These are phyloP conservation scores for Lavandula angustifolia DNA, from an alignment of 257 asterid genomes.

Conservation along the genomic window DNA sequence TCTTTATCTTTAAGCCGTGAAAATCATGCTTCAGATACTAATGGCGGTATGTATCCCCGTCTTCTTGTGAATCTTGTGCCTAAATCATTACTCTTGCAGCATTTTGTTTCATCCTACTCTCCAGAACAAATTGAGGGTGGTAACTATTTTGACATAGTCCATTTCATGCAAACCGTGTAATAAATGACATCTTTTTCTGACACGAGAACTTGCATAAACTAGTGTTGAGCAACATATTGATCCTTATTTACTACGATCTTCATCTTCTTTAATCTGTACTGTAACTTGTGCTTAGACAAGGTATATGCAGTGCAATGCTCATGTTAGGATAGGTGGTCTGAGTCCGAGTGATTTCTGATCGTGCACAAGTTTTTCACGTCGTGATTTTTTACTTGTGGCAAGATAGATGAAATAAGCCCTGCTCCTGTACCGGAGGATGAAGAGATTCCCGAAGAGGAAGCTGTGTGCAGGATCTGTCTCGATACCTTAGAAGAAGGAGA, in stretches of 20 bases:
- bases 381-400: conserved; percentile 30
- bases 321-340: background rate
- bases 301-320: background rate
- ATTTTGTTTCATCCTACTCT: conserved; percentile 10
- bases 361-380: background rate
- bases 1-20: conserved; percentile 64
- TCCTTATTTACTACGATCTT: background rate
- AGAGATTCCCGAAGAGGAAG: conserved; percentile 99
- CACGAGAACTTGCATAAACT: background rate
- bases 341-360: conserved; percentile 12
- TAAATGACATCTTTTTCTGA: conserved; percentile 1
- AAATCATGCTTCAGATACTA: conserved; percentile 51
- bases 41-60: conserved; percentile 56
- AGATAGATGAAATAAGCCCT: conserved; percentile 65
- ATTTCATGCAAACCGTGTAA: background rate
- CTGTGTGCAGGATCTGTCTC: conserved; percentile 84
- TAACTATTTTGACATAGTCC: background rate
- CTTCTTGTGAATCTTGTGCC: background rate
- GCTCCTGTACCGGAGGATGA: conserved; percentile 64
- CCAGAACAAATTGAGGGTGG: background rate
- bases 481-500: conserved; percentile 81
- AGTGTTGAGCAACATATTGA: background rate
- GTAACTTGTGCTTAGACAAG: background rate
- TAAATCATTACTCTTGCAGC: background rate
- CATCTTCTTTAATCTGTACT: background rate